Evolutionary conservation across 1,284 basidiomycete genomes (phyloP).

Genomic region (Abortiporus biennis): DNA sequence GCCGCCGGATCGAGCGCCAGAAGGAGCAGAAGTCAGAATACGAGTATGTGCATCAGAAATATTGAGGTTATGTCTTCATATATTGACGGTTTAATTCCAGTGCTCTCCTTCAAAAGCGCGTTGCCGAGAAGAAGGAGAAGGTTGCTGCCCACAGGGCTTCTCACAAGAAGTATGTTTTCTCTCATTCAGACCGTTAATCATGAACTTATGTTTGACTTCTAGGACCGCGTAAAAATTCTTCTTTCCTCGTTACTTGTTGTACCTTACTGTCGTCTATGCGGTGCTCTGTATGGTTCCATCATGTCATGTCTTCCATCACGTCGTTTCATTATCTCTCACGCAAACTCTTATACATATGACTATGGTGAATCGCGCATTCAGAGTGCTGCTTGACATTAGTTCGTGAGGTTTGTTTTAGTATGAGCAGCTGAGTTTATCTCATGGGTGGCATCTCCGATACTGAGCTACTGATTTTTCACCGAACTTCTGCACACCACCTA

Average conservation of each 20-base stretch:
- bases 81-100: conserved; percentile 30
- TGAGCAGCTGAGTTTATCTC: no score
- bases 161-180: conserved; percentile 49
- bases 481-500: no score
- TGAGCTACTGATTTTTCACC: no score
- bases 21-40: conserved; percentile 95
- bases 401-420: no score
- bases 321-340: no score
- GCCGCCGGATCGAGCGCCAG: conserved; percentile 84
- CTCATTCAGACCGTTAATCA: background rate
- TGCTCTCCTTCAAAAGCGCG: conserved; percentile 81
- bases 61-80: conserved; percentile 1
- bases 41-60: conserved; percentile 44
- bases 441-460: no score
- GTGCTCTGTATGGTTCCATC: conserved; percentile 13
- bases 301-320: conserved; percentile 3
- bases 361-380: no score
- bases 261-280: conserved; percentile 9
- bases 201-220: background rate
- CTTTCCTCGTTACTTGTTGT: conserved; percentile 1
- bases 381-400: no score
- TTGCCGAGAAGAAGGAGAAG: conserved; percentile 91
- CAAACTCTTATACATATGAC: no score
- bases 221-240: conserved; percentile 13
- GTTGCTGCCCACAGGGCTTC: conserved; percentile 73